Evolutionary conservation across 2,329 filamentous ascomycete genomes (phyloP), one percentile per base, ranked within the genome.

Genomic region (Fusarium marasasianum): DNA sequence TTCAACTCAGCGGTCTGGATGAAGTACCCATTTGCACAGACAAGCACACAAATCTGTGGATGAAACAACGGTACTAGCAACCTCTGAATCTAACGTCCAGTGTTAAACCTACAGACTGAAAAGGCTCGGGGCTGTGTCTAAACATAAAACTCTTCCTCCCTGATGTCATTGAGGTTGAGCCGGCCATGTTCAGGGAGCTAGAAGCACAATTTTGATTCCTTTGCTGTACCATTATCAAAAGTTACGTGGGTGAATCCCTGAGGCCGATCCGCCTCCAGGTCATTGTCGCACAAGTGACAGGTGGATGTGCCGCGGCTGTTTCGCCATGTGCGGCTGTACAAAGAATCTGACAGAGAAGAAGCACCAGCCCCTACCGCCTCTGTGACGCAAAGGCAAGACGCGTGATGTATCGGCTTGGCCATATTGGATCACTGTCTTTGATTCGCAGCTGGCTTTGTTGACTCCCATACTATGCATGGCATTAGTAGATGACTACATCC

Each of bases 211-310:
- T 31, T n/a, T n/a, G 35, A 38, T 20, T 40, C n/a, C 22, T 43
- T 29, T 14, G 24, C 29, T 22, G 45, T 29, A 41, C 35, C 51
- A 41, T 35, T 33, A 26, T 29, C 31, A 43, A 20, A 31, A 64
- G 50, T 33, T 66, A 55, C 40, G 43, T 15, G 62, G 47, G 48
- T 63, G 47, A 54, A 77, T 72, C 69, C 69, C 53, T 68, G 63
- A 41, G 69, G 72, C 47, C 38, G 68, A 73, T 77, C 59, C 66
- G 63, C 60, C 64, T 67, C 45, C 45, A 76, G 43, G 40, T 48
- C 44, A 50, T 68, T 68, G 63, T 60, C 58, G 43, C 62, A 63
- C 63, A 60, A 43, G 31, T 51, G 58, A 68, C 38, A 54, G 67
- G 45, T 59, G 29, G 70, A 67, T 73, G 64, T 63, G 60, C 50